Percentiles rank a stretch among this genome's conserved stretches.
Evolutionary conservation across 495 filamentous ascomycete genomes (phyloP).

Genomic region (Trichoderma virens): DNA sequence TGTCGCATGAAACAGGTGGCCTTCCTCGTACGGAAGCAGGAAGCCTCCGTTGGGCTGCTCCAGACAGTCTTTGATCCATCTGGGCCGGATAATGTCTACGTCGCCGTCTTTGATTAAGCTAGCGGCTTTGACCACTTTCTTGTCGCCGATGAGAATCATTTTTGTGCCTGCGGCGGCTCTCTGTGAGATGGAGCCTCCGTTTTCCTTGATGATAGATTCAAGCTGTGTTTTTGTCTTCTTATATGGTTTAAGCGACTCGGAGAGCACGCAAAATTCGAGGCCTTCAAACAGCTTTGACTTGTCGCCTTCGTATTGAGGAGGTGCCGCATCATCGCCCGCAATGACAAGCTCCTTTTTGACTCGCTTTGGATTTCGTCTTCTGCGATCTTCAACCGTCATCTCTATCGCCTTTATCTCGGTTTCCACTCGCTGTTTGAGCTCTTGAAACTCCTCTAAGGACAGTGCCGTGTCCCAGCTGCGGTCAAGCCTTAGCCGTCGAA

Average conservation of each 20-base stretch:
- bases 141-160: slow-evolving; percentile 71
- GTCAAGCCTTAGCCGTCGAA: slow-evolving; percentile 73
- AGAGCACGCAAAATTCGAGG: slow-evolving; percentile 64
- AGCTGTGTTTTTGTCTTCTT: slow-evolving; percentile 74
- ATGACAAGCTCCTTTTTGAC: slow-evolving; percentile 63
- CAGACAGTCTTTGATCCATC: slow-evolving; percentile 81
- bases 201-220: slow-evolving; percentile 78
- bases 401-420: slow-evolving; percentile 59
- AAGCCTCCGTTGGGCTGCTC: slow-evolving; percentile 51
- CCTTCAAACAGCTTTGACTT: slow-evolving; percentile 56
- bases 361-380: slow-evolving; percentile 54
- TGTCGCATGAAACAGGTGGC: slow-evolving; percentile 42
- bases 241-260: slow-evolving; percentile 31
- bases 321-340: slow-evolving; percentile 51
- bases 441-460: slow-evolving; percentile 66
- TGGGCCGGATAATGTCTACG: slow-evolving; percentile 64
- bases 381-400: slow-evolving; percentile 73
- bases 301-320: slow-evolving; percentile 42
- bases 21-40: slow-evolving; percentile 62
- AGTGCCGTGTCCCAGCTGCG: slow-evolving; percentile 77
- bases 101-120: slow-evolving; percentile 65
- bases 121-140: slow-evolving; percentile 77
- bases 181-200: slow-evolving; percentile 81
- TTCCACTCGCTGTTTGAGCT: slow-evolving; percentile 64
- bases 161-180: slow-evolving; percentile 50